phyloP scores from a whole-genome alignment of 2,329 filamentous ascomycete genomes.

The Ophiostoma montium region DNA sequence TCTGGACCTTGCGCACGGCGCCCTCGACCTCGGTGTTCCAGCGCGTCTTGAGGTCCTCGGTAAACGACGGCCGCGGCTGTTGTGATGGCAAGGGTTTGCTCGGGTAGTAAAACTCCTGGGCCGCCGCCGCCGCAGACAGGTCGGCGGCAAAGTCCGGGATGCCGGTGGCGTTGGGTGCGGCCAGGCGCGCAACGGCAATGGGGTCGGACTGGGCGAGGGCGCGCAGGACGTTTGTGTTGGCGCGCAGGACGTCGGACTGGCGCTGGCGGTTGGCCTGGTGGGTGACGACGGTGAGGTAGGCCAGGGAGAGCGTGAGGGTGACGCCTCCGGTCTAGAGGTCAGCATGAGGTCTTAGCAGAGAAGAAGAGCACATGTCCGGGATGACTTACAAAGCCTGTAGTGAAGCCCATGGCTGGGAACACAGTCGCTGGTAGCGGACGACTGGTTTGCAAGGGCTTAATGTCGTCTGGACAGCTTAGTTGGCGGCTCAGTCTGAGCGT shows the following conservation, averaged over 20 bases:
- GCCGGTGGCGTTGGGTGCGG: conserved; percentile 23
- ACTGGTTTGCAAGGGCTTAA: not conserved
- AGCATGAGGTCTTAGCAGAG: not conserved
- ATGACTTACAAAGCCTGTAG: conserved; percentile 54
- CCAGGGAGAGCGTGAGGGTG: conserved; percentile 57
- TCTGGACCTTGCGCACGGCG: conserved; percentile 51
- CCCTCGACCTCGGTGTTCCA: conserved; percentile 65
- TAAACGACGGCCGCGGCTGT: conserved; percentile 37
- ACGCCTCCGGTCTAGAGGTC: conserved; percentile 52
- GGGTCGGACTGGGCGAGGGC: conserved; percentile 28
- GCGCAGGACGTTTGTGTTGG: conserved; percentile 40
- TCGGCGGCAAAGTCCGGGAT: not conserved
- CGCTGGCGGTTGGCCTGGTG: conserved; percentile 54
- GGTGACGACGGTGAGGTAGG: conserved; percentile 57
- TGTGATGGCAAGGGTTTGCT: conserved; percentile 25
- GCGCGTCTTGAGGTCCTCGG: conserved; percentile 57
- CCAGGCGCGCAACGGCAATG: conserved; percentile 22
- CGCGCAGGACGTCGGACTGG: conserved; percentile 41
- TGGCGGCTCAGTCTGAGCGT: not conserved
- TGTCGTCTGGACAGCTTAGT: not conserved
- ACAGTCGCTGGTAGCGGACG: not conserved
- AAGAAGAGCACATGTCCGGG: too few relatives aligned
- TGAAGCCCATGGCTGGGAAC: conserved; percentile 48
- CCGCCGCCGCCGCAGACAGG: conserved; percentile 4
- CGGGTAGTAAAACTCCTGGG: conserved; percentile 8